These are phyloP conservation scores for Boletus insuetus DNA, from an alignment of 768 basidiomycete genomes.

Conservation along the genomic window DNA sequence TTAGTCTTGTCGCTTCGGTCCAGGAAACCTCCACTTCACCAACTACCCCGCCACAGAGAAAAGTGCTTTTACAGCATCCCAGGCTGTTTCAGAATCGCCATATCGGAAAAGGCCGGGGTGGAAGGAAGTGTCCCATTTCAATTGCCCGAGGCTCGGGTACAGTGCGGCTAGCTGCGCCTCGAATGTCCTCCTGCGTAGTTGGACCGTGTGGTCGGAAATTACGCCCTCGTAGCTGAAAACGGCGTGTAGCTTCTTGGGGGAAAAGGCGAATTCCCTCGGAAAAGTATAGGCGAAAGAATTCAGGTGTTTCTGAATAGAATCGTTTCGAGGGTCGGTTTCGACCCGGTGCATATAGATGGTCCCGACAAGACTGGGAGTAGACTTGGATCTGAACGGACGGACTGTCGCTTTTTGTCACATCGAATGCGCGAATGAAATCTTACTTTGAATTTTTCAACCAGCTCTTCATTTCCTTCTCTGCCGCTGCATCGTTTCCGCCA, in stretches of 20 bases:
- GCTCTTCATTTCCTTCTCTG: not conserved
- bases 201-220: accelerated
- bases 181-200: not conserved
- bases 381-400: slow-evolving; percentile 2
- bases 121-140: not conserved
- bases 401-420: not conserved
- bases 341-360: slow-evolving; percentile 17
- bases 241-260: not conserved
- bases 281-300: slow-evolving; percentile 6
- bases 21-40: too few relatives aligned
- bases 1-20: too few relatives aligned
- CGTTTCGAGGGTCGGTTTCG: not conserved
- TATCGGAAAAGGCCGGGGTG: not conserved
- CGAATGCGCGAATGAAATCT: not conserved
- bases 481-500: not conserved
- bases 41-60: not conserved
- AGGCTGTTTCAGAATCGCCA: slow-evolving; percentile 1
- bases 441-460: slow-evolving; percentile 12
- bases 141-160: not conserved
- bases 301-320: slow-evolving; percentile 1
- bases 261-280: not conserved
- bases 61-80: slow-evolving; percentile 9
- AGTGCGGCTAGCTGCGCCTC: not conserved
- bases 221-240: slow-evolving; percentile 4
- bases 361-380: not conserved